phyloP scores from a whole-genome alignment of 2,329 filamentous ascomycete species.

The Cercospora janseana region DNA sequence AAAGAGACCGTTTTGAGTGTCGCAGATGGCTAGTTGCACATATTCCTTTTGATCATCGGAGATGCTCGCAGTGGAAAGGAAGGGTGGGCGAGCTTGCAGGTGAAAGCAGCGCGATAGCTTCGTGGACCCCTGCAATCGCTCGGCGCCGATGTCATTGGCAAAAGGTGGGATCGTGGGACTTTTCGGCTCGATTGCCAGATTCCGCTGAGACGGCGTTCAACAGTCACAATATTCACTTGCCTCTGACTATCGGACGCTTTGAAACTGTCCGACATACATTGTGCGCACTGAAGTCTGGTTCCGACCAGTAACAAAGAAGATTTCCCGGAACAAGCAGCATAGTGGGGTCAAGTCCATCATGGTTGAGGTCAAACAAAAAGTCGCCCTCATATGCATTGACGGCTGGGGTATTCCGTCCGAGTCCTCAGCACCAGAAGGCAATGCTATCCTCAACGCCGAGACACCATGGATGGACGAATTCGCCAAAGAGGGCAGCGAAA shows the following conservation, averaged over 20 bases:
- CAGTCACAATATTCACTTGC: background rate
- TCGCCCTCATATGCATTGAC: slow-evolving; percentile 89
- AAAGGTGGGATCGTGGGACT: slow-evolving; percentile 10
- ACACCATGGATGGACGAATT: slow-evolving; percentile 95
- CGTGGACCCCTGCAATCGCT: slow-evolving; percentile 4
- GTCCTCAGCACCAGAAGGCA: slow-evolving; percentile 70
- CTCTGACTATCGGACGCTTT: no score
- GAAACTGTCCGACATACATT: no score
- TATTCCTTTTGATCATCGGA: background rate
- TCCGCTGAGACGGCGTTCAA: background rate
- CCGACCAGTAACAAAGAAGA: no score
- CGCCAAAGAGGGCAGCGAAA: slow-evolving; percentile 62
- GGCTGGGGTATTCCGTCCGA: slow-evolving; percentile 90
- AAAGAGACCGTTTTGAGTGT: no score
- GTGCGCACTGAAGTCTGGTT: no score
- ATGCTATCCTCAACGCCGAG: slow-evolving; percentile 90
- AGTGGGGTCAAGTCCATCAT: slow-evolving; percentile 43
- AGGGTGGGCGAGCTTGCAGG: background rate
- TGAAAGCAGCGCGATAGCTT: background rate
- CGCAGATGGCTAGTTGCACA: background rate
- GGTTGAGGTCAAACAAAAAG: slow-evolving; percentile 67
- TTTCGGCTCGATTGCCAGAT: slow-evolving; percentile 7
- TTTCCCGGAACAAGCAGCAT: background rate
- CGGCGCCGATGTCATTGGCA: slow-evolving; percentile 2
- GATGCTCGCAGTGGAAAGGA: background rate